These are phyloP conservation scores for Alnus glutinosa DNA, from an alignment of 306 rosid species.

Conservation along the genomic window DNA sequence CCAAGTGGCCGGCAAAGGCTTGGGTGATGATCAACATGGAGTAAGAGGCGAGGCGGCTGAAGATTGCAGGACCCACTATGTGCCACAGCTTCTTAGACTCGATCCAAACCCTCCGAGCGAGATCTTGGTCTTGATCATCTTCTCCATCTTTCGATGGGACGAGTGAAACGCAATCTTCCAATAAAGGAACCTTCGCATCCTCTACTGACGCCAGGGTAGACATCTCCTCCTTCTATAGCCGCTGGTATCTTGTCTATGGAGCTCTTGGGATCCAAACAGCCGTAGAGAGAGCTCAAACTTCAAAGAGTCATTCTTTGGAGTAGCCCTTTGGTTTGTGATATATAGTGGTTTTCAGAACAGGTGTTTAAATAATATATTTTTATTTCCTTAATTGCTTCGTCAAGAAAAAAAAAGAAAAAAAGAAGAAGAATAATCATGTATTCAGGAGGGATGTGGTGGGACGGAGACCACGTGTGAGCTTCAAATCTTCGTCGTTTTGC, in stretches of 20 bases:
- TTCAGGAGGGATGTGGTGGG: no score
- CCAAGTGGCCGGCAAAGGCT: conserved; percentile 77
- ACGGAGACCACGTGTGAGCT: no score
- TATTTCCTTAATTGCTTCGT: no score
- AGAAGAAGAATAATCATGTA: no score
- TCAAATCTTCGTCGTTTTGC: no score
- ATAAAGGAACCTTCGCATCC: conserved; percentile 44
- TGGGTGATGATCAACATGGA: conserved; percentile 67
- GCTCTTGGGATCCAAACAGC: not conserved
- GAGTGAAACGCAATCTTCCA: conserved; percentile 8
- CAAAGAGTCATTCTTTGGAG: no score
- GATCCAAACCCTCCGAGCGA: conserved; percentile 35
- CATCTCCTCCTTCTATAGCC: conserved; percentile 10
- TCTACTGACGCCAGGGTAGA: conserved; percentile 21
- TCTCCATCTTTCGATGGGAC: conserved; percentile 10
- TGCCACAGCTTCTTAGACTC: conserved; percentile 83
- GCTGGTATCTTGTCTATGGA: not conserved
- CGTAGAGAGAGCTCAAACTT: not conserved
- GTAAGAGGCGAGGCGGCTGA: conserved; percentile 56
- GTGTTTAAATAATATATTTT: no score
- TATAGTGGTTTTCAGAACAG: no score
- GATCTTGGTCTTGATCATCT: conserved; percentile 16
- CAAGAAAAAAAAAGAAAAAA: no score
- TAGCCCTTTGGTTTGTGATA: no score
- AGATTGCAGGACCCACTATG: conserved; percentile 71